Base-by-base conservation (phyloP, 192 early-diverging fungal species). In the Bifiguratus adelaidae region DNA sequence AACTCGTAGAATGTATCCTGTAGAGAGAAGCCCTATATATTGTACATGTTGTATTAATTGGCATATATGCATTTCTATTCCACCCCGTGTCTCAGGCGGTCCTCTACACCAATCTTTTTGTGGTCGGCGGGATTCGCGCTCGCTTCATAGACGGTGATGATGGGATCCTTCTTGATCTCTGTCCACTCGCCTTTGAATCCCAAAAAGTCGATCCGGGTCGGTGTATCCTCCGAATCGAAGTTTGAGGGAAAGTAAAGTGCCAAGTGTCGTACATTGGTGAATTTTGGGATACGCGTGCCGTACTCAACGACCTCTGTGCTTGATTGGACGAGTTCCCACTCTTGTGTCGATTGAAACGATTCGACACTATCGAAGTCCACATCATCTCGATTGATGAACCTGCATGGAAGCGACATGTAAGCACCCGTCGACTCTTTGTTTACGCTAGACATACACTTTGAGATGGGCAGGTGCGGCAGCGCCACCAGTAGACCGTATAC, bases 171-270 rank as follows among this genome's bases (percentile, higher is more conserved):
- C 34, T 73, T 77, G 34, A 84, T 57, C 68, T 80, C 73, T 42
- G 75, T 81, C 75, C 80, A 92, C 52, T 95, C 95, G 29, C 95
- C 95, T 46, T 91, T 88, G 53, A 98, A 77, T 8, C 88, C 90
- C 62, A 98, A 66, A 50, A 82, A 98, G 13, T 57, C 65, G 27
- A 98, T 73, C 30, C 60, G 66, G 16, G 87, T 87, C n/a, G n/a
- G n/a, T 2, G 68, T 70, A n/a, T 88, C 86, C 26, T 53, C 85
- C n/a, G n/a, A n/a, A 11, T 81, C 84, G 63, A 81, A 89, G 52
- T 88, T 89, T 3, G 60, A 62, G 2, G 84, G 81, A 54, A 98
- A 83, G 55, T 73, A 93, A 48, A 98, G 51, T 1, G 85, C 81
- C 41, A 98, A 57, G 34, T 77, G 80, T 21, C 86, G 68, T 16